Conservation (phyloP, 208 protist genomes). For the Herpetomonas samuelpessoai region DNA sequence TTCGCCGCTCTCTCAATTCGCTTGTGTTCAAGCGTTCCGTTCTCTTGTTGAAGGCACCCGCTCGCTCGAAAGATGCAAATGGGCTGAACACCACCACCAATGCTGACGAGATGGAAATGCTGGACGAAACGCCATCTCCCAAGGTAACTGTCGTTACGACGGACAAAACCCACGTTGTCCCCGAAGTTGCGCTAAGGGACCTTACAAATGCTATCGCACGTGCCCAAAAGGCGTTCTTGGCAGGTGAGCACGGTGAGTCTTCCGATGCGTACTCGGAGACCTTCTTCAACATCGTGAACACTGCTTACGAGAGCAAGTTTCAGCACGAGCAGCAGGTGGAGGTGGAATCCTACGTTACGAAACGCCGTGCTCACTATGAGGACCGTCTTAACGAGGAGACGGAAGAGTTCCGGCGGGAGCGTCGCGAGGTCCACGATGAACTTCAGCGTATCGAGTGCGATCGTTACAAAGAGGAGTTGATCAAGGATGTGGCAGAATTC, state of each 20-base stretch:
- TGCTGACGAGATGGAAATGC: not conserved
- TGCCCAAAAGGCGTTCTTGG: conserved; percentile 23
- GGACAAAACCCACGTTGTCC: not conserved
- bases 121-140: not conserved
- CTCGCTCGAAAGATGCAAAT: too few species aligned
- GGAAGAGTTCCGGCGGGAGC: conserved; percentile 46
- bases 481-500: conserved; percentile 35
- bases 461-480: conserved; percentile 34
- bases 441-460: conserved; percentile 34
- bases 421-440: conserved; percentile 38
- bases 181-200: not conserved
- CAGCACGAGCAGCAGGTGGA: conserved; percentile 28
- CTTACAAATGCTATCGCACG: conserved; percentile 13
- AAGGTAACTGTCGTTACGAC: not conserved
- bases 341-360: conserved; percentile 26
- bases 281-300: conserved; percentile 44
- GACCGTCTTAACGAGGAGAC: conserved; percentile 45
- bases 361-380: conserved; percentile 27
- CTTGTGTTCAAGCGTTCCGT: not conserved
- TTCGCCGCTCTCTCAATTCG: not conserved
- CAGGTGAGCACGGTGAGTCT: conserved; percentile 15
- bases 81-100: too few species aligned
- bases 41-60: not conserved
- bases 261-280: conserved; percentile 10
- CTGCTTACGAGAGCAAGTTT: conserved; percentile 28